Base-by-base conservation (phyloP, 2,329 filamentous ascomycete species). In the Nemania serpens region DNA sequence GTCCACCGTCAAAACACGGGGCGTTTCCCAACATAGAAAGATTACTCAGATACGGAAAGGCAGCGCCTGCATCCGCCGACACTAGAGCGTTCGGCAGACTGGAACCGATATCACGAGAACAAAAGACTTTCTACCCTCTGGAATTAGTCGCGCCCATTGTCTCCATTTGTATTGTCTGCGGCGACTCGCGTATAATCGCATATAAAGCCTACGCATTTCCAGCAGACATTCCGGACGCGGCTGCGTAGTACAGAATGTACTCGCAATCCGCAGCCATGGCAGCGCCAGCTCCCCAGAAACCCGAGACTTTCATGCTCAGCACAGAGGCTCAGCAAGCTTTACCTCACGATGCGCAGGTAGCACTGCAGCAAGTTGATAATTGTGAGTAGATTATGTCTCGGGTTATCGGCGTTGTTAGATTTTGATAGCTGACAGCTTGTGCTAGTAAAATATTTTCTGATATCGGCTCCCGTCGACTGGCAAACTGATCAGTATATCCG, bases 401-500 rank as follows among this genome's bases (percentile, higher is more conserved):
- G 13, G 3, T 33, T 11, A 18, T 17, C 33, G 10, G 17, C 18
- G 22, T 4, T 4, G 11, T 71, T 18, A 29, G 12, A n/a, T 15
- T 34, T 47, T 15, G 12, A 36, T 64, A 20, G 51, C 71, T 75
- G 65, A 72, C 60, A 36, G 25, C 33, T 29, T 5, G 48, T 57
- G 12, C 1, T 7, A 97, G 93, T 99, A 73, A 99, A 99, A 86
- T 99, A 98, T 80, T 99, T 99, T 79, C 90, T 99, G 79, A 96
- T 99, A 71, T 99, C 95, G 46, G 95, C 95, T 42, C 95, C 95
- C 39, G 95, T 98, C 69, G 95, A 99, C 80, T 99, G 95, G 95
- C 91, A 91, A 71, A 89, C 89, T 51, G 94, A 98, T 73, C 94
- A 98, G 79, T 96, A 97, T 75, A 98, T 99, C 74, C 88, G 95